These are phyloP conservation scores for Castanopsis chinensis DNA, from an alignment of 306 rosid genomes.

Conservation along the genomic window DNA sequence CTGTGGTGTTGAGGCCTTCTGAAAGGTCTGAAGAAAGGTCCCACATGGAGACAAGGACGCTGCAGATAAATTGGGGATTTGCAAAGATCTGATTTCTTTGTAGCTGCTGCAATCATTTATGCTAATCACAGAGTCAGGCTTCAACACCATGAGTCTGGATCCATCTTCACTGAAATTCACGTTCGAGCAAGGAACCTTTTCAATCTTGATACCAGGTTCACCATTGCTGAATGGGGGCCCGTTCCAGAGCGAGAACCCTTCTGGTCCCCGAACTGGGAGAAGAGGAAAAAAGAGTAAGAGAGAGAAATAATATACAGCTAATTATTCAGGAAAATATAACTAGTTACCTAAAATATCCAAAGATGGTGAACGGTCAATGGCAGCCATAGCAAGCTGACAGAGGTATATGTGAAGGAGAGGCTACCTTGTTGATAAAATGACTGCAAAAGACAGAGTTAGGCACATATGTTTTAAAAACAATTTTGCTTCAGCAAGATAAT, in stretches of 20 bases:
- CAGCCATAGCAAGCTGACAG: slow-evolving; percentile 50
- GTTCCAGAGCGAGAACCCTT: slow-evolving; percentile 71
- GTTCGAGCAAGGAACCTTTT: slow-evolving; percentile 49
- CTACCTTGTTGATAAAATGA: background rate
- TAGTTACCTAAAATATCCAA: slow-evolving; percentile 71
- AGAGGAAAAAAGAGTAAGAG: background rate
- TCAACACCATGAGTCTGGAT: slow-evolving; percentile 61
- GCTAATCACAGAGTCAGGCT: slow-evolving; percentile 47
- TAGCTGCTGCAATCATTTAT: slow-evolving; percentile 51
- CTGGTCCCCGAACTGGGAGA: slow-evolving; percentile 66
- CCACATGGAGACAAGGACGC: slow-evolving; percentile 71
- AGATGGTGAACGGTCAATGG: slow-evolving; percentile 41
- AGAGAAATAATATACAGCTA: background rate
- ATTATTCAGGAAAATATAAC: background rate
- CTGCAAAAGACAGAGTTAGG: background rate
- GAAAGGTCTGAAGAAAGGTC: slow-evolving; percentile 74
- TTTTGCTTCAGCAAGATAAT: background rate
- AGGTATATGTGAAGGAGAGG: background rate
- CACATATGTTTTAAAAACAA: background rate
- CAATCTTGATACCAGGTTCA: slow-evolving; percentile 62
- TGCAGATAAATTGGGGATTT: slow-evolving; percentile 56
- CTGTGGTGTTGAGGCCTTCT: slow-evolving; percentile 64
- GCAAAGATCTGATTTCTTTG: slow-evolving; percentile 63
- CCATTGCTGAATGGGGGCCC: slow-evolving; percentile 72
- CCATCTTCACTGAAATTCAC: slow-evolving; percentile 79